These are phyloP conservation scores for Thyridium curvatum DNA, from an alignment of 2,329 filamentous ascomycete species.

Conservation along the genomic window DNA sequence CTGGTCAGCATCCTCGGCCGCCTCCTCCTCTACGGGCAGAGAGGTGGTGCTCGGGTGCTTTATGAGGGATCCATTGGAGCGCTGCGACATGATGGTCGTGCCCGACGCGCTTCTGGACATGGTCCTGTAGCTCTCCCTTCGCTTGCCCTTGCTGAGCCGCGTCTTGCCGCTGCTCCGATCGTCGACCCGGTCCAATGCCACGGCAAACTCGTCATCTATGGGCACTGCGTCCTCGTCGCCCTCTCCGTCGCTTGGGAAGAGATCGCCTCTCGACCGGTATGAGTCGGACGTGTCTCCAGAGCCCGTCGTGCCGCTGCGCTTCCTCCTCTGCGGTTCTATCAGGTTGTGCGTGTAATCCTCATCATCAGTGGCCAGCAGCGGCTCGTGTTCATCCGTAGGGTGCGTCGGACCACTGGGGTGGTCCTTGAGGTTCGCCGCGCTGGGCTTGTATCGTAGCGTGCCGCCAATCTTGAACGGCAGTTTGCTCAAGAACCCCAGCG, in stretches of 20 bases:
- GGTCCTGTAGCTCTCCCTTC: slow-evolving; percentile 10
- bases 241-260: slow-evolving; percentile 80
- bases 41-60: slow-evolving; percentile 9
- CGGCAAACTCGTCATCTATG: slow-evolving; percentile 85
- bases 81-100: slow-evolving; percentile 45
- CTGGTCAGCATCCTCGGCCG: slow-evolving; percentile 12
- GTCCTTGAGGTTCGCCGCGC: slow-evolving; percentile 83
- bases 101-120: slow-evolving; percentile 50
- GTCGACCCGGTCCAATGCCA: slow-evolving; percentile 69
- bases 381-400: slow-evolving; percentile 53
- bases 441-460: slow-evolving; percentile 81
- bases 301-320: slow-evolving; percentile 71
- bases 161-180: slow-evolving; percentile 67
- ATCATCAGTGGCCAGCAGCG: slow-evolving; percentile 56
- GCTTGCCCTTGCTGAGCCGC: slow-evolving; percentile 53
- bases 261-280: slow-evolving; percentile 77
- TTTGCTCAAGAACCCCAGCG: slow-evolving; percentile 76
- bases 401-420: slow-evolving; percentile 54
- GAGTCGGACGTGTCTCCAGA: slow-evolving; percentile 83
- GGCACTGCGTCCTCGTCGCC: slow-evolving; percentile 93
- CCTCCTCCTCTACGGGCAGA: slow-evolving; percentile 6
- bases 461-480: slow-evolving; percentile 82
- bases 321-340: slow-evolving; percentile 31
- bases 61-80: slow-evolving; percentile 16
- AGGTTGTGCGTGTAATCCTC: slow-evolving; percentile 31